Conservation (phyloP, 192 early-diverging fungal genomes). For the Umbelopsis sp. region DNA sequence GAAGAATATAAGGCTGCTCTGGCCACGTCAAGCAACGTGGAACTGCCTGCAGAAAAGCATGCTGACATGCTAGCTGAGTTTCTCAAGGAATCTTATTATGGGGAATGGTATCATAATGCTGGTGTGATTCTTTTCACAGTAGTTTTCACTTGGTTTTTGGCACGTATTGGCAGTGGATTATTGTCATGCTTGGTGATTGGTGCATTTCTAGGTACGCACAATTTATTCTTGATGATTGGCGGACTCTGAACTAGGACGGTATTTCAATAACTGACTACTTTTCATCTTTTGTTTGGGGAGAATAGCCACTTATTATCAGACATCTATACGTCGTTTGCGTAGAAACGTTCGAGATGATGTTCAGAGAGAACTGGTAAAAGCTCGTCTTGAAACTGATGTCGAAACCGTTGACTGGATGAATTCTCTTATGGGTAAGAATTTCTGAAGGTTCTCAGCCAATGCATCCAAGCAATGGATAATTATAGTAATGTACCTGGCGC, state of each 20-base stretch:
- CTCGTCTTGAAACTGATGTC: slow-evolving; percentile 45
- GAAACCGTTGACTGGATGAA: slow-evolving; percentile 92
- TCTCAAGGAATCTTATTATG: slow-evolving; percentile 41
- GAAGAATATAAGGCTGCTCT: slow-evolving; percentile 2
- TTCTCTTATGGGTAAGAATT: slow-evolving; percentile 31
- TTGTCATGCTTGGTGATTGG: slow-evolving; percentile 41
- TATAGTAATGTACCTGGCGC: neutral
- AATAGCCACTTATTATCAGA: slow-evolving; percentile 70
- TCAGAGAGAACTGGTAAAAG: slow-evolving; percentile 60
- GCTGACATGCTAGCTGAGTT: slow-evolving; percentile 32
- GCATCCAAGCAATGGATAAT: neutral
- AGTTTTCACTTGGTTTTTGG: slow-evolving; percentile 35
- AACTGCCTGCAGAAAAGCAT: neutral
- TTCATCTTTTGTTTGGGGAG: slow-evolving; percentile 7
- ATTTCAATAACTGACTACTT: slow-evolving; percentile 6
- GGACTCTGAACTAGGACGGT: neutral
- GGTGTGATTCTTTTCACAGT: slow-evolving; percentile 35
- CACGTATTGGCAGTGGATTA: slow-evolving; percentile 37
- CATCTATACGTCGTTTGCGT: slow-evolving; percentile 68
- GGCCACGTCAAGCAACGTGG: neutral
- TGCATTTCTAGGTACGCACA: slow-evolving; percentile 38
- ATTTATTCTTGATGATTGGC: neutral
- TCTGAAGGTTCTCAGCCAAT: neutral
- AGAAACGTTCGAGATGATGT: slow-evolving; percentile 72
- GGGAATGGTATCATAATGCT: slow-evolving; percentile 43